Evolutionary conservation across 257 asterid species (phyloP).

Genomic region (Capsicum rhomboideum): DNA sequence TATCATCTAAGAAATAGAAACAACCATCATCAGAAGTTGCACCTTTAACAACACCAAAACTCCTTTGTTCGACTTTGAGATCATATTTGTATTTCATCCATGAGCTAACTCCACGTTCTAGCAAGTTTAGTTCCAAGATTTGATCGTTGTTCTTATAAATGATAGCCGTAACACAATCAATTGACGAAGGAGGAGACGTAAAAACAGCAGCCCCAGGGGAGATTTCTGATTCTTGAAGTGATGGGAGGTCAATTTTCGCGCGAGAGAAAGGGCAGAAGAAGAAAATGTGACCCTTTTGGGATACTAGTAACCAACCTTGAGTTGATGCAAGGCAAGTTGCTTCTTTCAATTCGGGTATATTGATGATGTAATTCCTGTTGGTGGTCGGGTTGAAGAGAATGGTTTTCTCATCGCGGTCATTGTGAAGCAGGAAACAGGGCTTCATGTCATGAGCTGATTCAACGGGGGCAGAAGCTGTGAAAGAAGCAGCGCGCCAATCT

Average conservation of each 20-base stretch:
- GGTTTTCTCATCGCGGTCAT: neutral
- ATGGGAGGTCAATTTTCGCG: constrained; percentile 12
- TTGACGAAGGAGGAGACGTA: constrained; percentile 14
- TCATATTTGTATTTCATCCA: neutral
- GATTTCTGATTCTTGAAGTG: constrained; percentile 8
- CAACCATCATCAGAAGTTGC: neutral
- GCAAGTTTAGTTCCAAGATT: neutral
- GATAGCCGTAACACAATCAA: constrained; percentile 6
- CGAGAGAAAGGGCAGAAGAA: constrained; percentile 32
- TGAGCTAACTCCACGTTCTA: constrained; percentile 2
- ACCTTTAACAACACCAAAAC: neutral
- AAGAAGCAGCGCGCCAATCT: constrained; percentile 18
- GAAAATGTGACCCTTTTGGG: constrained; percentile 11
- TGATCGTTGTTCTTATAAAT: neutral
- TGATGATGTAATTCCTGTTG: neutral
- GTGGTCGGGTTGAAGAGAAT: neutral
- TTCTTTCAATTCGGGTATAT: constrained; percentile 18
- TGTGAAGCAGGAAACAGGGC: constrained; percentile 6
- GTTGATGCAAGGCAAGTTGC: constrained; percentile 21
- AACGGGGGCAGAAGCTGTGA: constrained; percentile 3
- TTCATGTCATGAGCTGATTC: neutral
- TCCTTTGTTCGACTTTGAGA: neutral
- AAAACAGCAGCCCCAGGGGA: constrained; percentile 11
- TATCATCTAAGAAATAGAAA: neutral
- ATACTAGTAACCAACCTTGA: constrained; percentile 22